These are phyloP conservation scores for Leccinum subfulvum DNA, from an alignment of 1,284 basidiomycete species.

Conservation along the genomic window DNA sequence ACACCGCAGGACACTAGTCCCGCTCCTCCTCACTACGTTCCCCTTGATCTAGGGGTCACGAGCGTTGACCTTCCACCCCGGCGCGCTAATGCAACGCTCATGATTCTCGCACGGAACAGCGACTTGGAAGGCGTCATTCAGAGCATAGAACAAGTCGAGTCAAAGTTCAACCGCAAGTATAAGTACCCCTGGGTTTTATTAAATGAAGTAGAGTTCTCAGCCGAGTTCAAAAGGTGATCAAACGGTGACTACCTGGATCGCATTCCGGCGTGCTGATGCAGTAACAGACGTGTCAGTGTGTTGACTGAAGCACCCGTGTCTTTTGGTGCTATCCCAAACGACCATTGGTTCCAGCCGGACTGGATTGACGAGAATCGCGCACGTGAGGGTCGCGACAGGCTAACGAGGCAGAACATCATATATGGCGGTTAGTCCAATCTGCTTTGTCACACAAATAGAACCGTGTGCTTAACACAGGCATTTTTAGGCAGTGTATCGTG, in stretches of 20 bases:
- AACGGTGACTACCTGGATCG: background rate
- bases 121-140: constrained; percentile 54
- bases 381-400: constrained; percentile 53
- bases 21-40: constrained; percentile 7
- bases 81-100: constrained; percentile 34
- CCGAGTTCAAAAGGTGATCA: constrained; percentile 63
- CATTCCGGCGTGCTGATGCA: constrained; percentile 15
- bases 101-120: constrained; percentile 36
- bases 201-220: constrained; percentile 68
- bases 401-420: constrained; percentile 64
- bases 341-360: constrained; percentile 80
- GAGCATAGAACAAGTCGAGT: constrained; percentile 54
- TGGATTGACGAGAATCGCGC: constrained; percentile 79
- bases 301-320: constrained; percentile 53
- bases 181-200: constrained; percentile 73
- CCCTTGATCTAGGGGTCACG: constrained; percentile 1
- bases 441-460: background rate
- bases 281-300: constrained; percentile 51
- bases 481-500: constrained; percentile 51
- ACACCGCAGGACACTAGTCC: constrained; percentile 2
- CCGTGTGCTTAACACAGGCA: constrained; percentile 1
- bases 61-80: constrained; percentile 2
- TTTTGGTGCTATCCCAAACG: constrained; percentile 71
- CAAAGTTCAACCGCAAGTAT: constrained; percentile 62
- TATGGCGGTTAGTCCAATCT: constrained; percentile 52